These are phyloP conservation scores for Talaromyces ruber DNA, from an alignment of 495 filamentous ascomycete species.

Conservation along the genomic window DNA sequence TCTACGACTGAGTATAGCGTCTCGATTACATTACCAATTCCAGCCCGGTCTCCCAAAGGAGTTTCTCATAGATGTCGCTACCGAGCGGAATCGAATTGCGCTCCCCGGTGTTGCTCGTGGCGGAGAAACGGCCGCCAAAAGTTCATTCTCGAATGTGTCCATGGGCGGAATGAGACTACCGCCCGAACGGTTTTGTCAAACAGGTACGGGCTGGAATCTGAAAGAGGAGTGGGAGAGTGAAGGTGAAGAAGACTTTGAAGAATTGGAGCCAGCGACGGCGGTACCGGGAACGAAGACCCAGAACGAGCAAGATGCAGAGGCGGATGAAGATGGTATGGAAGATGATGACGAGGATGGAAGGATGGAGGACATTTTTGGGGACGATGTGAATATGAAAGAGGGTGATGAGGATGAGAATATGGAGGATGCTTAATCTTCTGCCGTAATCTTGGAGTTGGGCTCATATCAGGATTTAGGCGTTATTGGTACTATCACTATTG, in stretches of 20 bases:
- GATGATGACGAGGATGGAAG: slow-evolving; percentile 46
- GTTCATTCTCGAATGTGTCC: slow-evolving; percentile 15
- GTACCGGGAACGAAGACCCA: slow-evolving; percentile 17
- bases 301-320: slow-evolving; percentile 16
- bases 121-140: slow-evolving; percentile 35
- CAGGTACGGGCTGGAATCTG: slow-evolving; percentile 75
- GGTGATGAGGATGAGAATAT: slow-evolving; percentile 37
- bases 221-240: slow-evolving; percentile 68
- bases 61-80: slow-evolving; percentile 73
- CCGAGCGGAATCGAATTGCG: slow-evolving; percentile 71
- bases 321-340: slow-evolving; percentile 27
- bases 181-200: slow-evolving; percentile 85
- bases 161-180: slow-evolving; percentile 73
- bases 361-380: slow-evolving; percentile 53
- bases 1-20: slow-evolving; percentile 56
- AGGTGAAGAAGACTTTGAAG: slow-evolving; percentile 45
- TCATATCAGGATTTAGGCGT: not conserved
- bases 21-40: slow-evolving; percentile 57
- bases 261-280: slow-evolving; percentile 11
- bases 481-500: not conserved
- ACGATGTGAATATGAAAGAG: slow-evolving; percentile 41
- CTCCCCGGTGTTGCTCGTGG: slow-evolving; percentile 71
- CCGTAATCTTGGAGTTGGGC: not conserved
- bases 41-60: slow-evolving; percentile 67
- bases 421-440: slow-evolving; percentile 31